A percentile compares a stretch with the other conserved stretches of the same genome.
phyloP scores from a whole-genome alignment of 164 flowering plant genomes.

The Kingdonia uniflora region DNA sequence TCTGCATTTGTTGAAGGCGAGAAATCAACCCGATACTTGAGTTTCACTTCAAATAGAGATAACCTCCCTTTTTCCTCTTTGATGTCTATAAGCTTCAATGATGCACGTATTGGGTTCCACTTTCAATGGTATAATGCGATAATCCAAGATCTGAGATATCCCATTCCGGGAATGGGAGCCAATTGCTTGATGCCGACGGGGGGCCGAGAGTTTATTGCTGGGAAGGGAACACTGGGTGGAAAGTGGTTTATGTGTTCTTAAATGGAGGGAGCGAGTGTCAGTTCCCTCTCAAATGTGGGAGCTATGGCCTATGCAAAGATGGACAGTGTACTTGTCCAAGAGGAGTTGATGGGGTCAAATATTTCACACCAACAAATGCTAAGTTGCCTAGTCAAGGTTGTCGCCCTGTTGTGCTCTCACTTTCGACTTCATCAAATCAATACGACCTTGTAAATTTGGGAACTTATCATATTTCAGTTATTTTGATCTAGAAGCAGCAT shows the following conservation, averaged over 20 bases:
- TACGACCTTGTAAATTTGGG: conserved; percentile 5
- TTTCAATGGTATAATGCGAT: conserved; percentile 5
- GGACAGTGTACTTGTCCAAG: conserved; percentile 19
- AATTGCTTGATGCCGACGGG: conserved; percentile 20
- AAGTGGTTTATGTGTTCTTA: conserved; percentile 12
- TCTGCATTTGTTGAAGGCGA: no score
- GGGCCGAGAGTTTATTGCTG: conserved; percentile 22
- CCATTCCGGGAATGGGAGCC: neutral
- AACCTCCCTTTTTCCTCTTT: no score
- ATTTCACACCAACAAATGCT: conserved; percentile 11
- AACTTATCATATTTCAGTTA: no score
- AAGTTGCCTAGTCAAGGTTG: conserved; percentile 14
- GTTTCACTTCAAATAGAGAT: no score
- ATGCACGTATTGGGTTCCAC: no score
- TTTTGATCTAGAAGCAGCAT: no score
- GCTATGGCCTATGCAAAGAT: conserved; percentile 19
- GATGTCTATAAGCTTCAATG: no score
- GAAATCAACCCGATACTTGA: no score
- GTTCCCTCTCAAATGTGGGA: conserved; percentile 21
- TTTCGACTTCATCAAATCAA: no score
- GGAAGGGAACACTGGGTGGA: conserved; percentile 10
- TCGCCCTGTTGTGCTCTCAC: no score
- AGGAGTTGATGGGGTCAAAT: neutral
- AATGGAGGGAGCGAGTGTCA: conserved; percentile 5
- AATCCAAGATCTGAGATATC: conserved; percentile 1